These are phyloP conservation scores for Boletus chippewaensis DNA, from an alignment of 1,284 basidiomycete genomes.

Conservation along the genomic window DNA sequence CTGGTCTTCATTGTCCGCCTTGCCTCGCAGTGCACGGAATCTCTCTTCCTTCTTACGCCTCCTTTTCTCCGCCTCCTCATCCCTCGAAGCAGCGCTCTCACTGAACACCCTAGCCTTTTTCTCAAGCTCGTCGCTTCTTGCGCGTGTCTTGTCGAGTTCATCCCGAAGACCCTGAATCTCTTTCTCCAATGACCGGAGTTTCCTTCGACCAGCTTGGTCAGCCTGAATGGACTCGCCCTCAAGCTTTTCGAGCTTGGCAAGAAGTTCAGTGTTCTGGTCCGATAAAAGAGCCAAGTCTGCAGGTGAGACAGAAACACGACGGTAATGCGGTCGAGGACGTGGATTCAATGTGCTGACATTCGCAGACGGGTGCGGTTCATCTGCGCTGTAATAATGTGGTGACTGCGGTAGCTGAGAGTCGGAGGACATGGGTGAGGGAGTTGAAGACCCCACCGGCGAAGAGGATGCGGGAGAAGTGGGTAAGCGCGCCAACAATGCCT, in stretches of 20 bases:
- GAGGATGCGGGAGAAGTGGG: constrained; percentile 35
- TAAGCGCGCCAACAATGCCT: constrained; percentile 57
- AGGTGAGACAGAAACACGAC: constrained; percentile 59
- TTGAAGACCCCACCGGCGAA: constrained; percentile 30
- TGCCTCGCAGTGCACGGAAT: constrained; percentile 40
- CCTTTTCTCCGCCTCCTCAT: constrained; percentile 43
- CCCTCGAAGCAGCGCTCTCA: constrained; percentile 37
- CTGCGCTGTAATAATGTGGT: constrained; percentile 30
- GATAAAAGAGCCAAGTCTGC: constrained; percentile 64
- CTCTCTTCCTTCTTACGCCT: constrained; percentile 53
- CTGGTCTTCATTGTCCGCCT: constrained; percentile 30
- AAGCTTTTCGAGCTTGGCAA: constrained; percentile 65
- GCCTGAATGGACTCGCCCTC: constrained; percentile 62
- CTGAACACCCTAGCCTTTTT: constrained; percentile 44
- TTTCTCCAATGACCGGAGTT: constrained; percentile 65
- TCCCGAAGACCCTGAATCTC: constrained; percentile 65
- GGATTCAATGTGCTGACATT: constrained; percentile 18
- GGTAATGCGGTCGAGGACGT: constrained; percentile 35
- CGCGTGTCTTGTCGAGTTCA: constrained; percentile 67
- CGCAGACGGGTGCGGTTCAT: constrained; percentile 17
- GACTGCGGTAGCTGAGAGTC: constrained; percentile 34
- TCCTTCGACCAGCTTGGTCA: constrained; percentile 61
- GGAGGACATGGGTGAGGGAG: constrained; percentile 26
- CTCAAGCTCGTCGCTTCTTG: constrained; percentile 63
- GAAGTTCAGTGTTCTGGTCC: constrained; percentile 76